Percentiles rank a stretch among this genome's conserved stretches.
Evolutionary conservation across 768 basidiomycete genomes (phyloP).

Genomic region (Amanita molliuscula): DNA sequence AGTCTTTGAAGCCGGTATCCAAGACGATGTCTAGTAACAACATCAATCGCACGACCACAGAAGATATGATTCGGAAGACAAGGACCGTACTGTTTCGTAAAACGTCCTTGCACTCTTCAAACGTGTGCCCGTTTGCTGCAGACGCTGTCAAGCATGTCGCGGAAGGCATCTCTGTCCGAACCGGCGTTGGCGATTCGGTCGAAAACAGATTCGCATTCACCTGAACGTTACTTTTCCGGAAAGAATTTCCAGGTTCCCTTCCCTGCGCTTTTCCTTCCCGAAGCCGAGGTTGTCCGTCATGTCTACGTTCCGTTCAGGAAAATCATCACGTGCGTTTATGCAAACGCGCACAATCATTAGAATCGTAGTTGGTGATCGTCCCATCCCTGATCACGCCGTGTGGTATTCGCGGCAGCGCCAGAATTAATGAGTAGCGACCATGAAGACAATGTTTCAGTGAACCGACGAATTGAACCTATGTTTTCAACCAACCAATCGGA

Average conservation of each 20-base stretch:
- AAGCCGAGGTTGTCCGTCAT: constrained; percentile 88
- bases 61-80: neutral
- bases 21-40: constrained; percentile 60
- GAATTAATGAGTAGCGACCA: neutral
- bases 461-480: neutral
- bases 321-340: neutral
- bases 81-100: constrained; percentile 49
- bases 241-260: constrained; percentile 66
- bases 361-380: constrained; percentile 88
- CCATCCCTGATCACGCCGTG: constrained; percentile 55
- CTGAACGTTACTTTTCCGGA: constrained; percentile 61
- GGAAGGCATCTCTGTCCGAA: constrained; percentile 70
- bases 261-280: constrained; percentile 63
- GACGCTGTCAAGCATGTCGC: constrained; percentile 78
- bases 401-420: neutral
- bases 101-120: constrained; percentile 77
- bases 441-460: constrained; percentile 1
- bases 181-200: neutral
- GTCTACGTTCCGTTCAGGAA: constrained; percentile 29
- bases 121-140: constrained; percentile 61
- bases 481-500: constrained; percentile 71
- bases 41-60: neutral
- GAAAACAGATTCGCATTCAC: constrained; percentile 18
- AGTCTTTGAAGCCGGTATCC: constrained; percentile 83
- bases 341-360: constrained; percentile 70